Evolutionary conservation across 2,329 filamentous ascomycete species (phyloP).

Genomic region (Verticillium tricorpus): DNA sequence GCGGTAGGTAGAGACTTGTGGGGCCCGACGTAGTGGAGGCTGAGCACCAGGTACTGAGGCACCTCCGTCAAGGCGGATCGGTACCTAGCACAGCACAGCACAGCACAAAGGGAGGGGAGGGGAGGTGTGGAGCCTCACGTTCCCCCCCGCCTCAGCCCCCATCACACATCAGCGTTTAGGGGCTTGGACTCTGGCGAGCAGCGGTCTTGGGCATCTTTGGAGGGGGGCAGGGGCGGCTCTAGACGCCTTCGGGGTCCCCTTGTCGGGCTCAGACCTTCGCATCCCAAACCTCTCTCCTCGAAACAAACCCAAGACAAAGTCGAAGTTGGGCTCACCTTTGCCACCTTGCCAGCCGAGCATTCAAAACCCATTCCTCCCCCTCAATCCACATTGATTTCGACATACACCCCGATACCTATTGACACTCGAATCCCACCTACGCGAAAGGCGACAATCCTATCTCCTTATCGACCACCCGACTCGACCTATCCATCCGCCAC

Average conservation of each 20-base stretch:
- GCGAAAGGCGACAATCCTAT: not conserved
- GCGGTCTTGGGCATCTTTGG: not conserved
- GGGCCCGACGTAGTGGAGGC: not conserved
- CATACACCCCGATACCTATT: not conserved
- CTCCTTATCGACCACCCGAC: not conserved
- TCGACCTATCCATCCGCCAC: conserved; percentile 13
- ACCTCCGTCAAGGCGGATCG: too few relatives aligned
- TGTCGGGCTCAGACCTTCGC: conserved; percentile 1
- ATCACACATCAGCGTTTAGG: not conserved
- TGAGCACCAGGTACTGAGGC: not conserved
- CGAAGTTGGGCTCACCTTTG: conserved; percentile 9
- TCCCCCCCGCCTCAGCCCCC: not conserved
- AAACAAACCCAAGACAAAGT: conserved; percentile 15
- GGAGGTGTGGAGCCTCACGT: not conserved
- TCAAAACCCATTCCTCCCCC: not conserved
- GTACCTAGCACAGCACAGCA: not conserved
- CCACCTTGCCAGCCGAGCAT: conserved; percentile 8
- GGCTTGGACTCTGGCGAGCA: not conserved
- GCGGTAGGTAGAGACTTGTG: not conserved
- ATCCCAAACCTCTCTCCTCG: conserved; percentile 6
- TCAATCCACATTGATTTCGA: not conserved
- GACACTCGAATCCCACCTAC: not conserved
- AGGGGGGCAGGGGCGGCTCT: not conserved
- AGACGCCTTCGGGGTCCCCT: not conserved
- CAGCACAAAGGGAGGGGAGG: not conserved